phyloP scores from a whole-genome alignment of 495 filamentous ascomycete genomes.

The Neurospora sp. region DNA sequence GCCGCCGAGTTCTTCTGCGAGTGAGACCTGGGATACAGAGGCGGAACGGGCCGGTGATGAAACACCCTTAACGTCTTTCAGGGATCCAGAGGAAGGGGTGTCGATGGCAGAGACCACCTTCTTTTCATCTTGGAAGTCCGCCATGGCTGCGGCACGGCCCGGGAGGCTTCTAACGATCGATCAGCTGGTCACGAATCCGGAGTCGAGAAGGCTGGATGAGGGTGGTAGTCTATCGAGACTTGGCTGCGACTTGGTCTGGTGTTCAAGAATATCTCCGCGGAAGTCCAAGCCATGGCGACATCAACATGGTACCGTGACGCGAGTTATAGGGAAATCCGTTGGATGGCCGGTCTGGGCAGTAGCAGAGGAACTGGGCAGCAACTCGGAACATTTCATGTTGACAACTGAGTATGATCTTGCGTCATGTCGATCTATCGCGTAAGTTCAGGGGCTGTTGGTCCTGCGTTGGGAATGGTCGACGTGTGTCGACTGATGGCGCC shows the following conservation, averaged over 20 bases:
- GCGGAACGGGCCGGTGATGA: not conserved
- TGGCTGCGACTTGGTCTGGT: not conserved
- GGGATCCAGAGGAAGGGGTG: not conserved
- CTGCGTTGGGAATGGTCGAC: not conserved
- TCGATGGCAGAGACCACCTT: not conserved
- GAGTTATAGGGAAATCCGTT: not conserved
- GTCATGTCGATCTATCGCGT: not conserved
- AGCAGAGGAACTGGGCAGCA: not conserved
- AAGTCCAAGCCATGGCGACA: not conserved
- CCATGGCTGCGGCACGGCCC: not conserved
- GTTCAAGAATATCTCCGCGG: not conserved
- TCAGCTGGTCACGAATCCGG: not conserved
- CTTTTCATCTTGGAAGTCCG: not conserved
- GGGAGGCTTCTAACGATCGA: not conserved
- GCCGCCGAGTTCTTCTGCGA: conserved; percentile 1
- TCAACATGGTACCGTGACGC: not conserved
- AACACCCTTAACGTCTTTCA: not conserved
- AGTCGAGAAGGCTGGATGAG: not conserved
- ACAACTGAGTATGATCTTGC: not conserved
- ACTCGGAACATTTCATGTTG: not conserved
- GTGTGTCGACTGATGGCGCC: not conserved
- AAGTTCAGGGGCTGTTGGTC: not conserved
- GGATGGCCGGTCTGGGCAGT: not conserved
- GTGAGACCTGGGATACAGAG: conserved; percentile 5
- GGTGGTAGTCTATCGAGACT: not conserved